These are phyloP conservation scores for Microstegium vimineum DNA, from an alignment of 176 grass and related monocot genomes.

Conservation along the genomic window DNA sequence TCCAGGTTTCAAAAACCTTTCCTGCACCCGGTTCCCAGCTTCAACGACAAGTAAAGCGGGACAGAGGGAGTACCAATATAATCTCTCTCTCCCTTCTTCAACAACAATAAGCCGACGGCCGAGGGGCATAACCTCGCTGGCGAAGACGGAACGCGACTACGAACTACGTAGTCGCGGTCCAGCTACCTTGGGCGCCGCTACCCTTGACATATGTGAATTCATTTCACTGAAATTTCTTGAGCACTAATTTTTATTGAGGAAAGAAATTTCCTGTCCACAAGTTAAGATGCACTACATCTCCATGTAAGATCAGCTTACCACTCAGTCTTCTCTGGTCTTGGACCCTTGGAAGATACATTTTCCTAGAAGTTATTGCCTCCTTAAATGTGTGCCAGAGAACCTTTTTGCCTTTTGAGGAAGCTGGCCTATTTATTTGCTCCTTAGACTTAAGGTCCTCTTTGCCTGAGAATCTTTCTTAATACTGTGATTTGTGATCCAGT, in stretches of 20 bases:
- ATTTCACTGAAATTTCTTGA: not conserved
- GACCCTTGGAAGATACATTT: not conserved
- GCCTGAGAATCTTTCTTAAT: not conserved
- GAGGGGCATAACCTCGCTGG: no score
- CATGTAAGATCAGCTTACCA: not conserved
- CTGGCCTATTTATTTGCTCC: not conserved
- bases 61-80: no score
- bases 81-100: no score
- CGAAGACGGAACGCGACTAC: no score
- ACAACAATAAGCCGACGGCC: no score
- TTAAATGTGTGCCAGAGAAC: not conserved
- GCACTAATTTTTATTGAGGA: not conserved
- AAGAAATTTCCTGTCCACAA: not conserved
- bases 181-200: no score
- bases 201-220: not conserved
- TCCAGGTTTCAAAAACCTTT: no score
- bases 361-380: not conserved
- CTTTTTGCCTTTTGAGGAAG: not conserved
- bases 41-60: no score
- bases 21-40: no score
- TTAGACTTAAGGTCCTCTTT: not conserved
- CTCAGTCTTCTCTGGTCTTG: not conserved
- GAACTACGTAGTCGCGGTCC: no score
- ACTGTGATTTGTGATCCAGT: not conserved
- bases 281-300: not conserved